Percentiles rank a stretch among this genome's conserved stretches.
Evolutionary conservation across 768 basidiomycete genomes (phyloP).

Genomic region (Lactarius deliciosus): DNA sequence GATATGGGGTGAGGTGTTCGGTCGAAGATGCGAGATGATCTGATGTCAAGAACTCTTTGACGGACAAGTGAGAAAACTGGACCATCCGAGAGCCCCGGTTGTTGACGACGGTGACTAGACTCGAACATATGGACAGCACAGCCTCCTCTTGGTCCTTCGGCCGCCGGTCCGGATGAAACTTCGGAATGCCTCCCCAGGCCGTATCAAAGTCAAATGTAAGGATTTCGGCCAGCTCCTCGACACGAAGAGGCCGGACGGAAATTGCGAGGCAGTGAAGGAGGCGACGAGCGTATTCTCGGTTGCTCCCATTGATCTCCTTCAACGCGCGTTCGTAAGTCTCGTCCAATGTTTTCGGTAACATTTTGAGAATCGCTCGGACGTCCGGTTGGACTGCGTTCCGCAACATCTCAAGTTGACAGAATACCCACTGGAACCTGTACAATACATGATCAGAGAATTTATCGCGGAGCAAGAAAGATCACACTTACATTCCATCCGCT

Average conservation of each 20-base stretch:
- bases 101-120: slow-evolving; percentile 1
- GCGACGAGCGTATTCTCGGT: slow-evolving; percentile 8
- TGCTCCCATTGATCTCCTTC: not conserved
- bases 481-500: slow-evolving; percentile 12
- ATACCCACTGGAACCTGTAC: slow-evolving; percentile 1
- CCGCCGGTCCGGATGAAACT: slow-evolving; percentile 9
- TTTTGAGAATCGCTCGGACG: slow-evolving; percentile 3
- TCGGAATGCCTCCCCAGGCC: not conserved
- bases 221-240: slow-evolving; percentile 10
- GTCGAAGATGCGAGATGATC: not conserved
- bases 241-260: not conserved
- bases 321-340: slow-evolving; percentile 7
- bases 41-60: slow-evolving; percentile 17
- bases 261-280: slow-evolving; percentile 17
- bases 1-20: not conserved
- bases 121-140: slow-evolving; percentile 15
- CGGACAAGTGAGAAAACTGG: slow-evolving; percentile 18
- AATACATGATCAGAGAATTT: not conserved
- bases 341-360: slow-evolving; percentile 4
- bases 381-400: not conserved
- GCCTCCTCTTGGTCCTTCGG: not conserved
- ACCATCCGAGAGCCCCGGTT: slow-evolving; percentile 8
- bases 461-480: not conserved
- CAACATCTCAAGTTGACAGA: slow-evolving; percentile 1
- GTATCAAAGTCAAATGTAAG: slow-evolving; percentile 18